Evolutionary conservation across 139 green algal genomes (phyloP).

Genomic region (Chlamydomonas eustigma): DNA sequence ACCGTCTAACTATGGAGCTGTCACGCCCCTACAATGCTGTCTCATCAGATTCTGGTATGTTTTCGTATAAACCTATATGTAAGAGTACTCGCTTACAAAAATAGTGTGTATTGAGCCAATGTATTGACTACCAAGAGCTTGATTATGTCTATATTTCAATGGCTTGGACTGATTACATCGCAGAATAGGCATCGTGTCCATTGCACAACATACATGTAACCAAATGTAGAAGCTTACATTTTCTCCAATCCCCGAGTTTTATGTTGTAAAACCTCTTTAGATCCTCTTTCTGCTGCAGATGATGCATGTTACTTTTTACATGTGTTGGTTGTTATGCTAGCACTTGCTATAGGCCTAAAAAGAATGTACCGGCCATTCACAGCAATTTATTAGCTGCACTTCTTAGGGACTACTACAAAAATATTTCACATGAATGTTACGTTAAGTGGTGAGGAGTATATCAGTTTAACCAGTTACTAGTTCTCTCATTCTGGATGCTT

Average conservation of each 20-base stretch:
- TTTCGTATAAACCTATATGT: not conserved
- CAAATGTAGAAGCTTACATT: no score
- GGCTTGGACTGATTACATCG: not conserved
- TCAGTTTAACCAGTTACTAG: no score
- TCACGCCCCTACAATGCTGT: not conserved
- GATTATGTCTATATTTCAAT: not conserved
- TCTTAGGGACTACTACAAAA: not conserved
- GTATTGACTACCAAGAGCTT: not conserved
- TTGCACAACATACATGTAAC: not conserved
- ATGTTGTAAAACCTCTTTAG: no score
- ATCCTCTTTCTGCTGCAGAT: no score
- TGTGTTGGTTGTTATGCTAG: not conserved
- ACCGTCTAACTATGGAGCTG: not conserved
- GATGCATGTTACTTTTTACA: not conserved
- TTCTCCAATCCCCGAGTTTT: no score
- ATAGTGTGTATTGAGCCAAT: not conserved
- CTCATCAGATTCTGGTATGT: conserved; percentile 10
- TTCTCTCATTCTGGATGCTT: not conserved
- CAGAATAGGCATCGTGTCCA: not conserved
- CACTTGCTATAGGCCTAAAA: not conserved
- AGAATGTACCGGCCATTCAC: not conserved
- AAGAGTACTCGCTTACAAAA: not conserved
- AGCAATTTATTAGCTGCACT: not conserved
- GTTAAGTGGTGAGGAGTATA: no score
- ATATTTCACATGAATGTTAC: not conserved